Conservation (phyloP, 805 yeast genomes). For the Myxozyma neglecta region DNA sequence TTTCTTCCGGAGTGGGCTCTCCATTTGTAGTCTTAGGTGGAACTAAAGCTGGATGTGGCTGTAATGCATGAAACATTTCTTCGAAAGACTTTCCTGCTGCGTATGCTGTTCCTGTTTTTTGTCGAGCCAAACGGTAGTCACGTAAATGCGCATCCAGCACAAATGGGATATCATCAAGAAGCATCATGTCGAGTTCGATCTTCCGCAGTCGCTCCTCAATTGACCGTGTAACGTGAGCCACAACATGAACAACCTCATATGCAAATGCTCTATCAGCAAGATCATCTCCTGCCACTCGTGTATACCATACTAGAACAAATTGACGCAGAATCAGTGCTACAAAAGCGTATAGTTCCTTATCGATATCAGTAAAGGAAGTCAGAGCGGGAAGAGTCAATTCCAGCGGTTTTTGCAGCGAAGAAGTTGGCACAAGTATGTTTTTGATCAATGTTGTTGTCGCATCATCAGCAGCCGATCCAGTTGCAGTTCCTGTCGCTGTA, state of each 20-base stretch:
- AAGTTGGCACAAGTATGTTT: conserved; percentile 29
- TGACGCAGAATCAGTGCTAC: conserved; percentile 49
- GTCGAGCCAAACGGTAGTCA: conserved; percentile 37
- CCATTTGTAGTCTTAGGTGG: conserved; percentile 6
- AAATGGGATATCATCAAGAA: conserved; percentile 50
- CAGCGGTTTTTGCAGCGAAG: conserved; percentile 22
- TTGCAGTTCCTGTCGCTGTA: background rate
- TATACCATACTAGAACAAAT: conserved; percentile 52
- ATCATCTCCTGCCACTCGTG: conserved; percentile 38
- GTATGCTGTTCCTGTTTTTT: conserved; percentile 39
- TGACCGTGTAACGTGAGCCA: conserved; percentile 46
- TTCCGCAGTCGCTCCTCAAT: conserved; percentile 40
- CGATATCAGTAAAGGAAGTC: conserved; percentile 41
- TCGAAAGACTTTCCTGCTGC: conserved; percentile 41
- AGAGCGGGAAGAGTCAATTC: conserved; percentile 27
- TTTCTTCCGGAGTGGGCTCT: background rate
- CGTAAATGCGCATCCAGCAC: conserved; percentile 45
- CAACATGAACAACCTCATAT: conserved; percentile 44
- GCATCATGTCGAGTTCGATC: conserved; percentile 42
- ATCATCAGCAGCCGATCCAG: conserved; percentile 14
- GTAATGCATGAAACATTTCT: conserved; percentile 41
- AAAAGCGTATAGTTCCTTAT: conserved; percentile 49
- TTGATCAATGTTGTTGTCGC: conserved; percentile 25
- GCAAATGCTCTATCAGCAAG: conserved; percentile 46
- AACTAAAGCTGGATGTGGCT: conserved; percentile 43